Conservation (phyloP, 345 rosid species). For the Dimocarpus longan region DNA sequence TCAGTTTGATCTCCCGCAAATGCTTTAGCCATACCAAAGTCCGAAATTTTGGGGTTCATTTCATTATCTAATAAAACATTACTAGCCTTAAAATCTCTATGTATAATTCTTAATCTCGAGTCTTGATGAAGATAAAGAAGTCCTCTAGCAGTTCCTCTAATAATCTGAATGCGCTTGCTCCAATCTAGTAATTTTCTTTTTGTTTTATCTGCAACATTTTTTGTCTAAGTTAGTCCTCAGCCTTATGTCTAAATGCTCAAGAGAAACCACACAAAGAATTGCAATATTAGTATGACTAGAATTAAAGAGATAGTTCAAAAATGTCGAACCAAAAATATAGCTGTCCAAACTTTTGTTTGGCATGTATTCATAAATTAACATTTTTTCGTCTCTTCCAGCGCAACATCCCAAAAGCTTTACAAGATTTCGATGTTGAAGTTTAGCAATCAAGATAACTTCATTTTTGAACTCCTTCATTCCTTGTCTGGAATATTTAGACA, state of each 20-base stretch:
- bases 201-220: constrained; percentile 18
- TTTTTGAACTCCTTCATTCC: too few relatives aligned
- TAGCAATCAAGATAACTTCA: too few relatives aligned
- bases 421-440: too few relatives aligned
- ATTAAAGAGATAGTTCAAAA: too few relatives aligned
- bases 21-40: constrained; percentile 34
- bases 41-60: constrained; percentile 37
- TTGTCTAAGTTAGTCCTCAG: background rate
- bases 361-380: too few relatives aligned
- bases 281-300: too few relatives aligned
- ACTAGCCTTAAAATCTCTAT: constrained; percentile 38
- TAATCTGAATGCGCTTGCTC: constrained; percentile 22
- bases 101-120: constrained; percentile 34
- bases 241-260: background rate
- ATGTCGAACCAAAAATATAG: too few relatives aligned
- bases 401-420: too few relatives aligned
- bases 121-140: constrained; percentile 39
- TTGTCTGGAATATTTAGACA: too few relatives aligned
- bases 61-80: constrained; percentile 31
- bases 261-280: too few relatives aligned
- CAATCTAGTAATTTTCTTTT: constrained; percentile 25
- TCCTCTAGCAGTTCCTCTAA: constrained; percentile 34
- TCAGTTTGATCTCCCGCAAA: constrained; percentile 28
- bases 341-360: too few relatives aligned
- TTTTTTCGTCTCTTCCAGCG: too few relatives aligned